These are phyloP conservation scores for Penicillium psychrosexuale DNA, from an alignment of 2,329 filamentous ascomycete species.

Conservation along the genomic window DNA sequence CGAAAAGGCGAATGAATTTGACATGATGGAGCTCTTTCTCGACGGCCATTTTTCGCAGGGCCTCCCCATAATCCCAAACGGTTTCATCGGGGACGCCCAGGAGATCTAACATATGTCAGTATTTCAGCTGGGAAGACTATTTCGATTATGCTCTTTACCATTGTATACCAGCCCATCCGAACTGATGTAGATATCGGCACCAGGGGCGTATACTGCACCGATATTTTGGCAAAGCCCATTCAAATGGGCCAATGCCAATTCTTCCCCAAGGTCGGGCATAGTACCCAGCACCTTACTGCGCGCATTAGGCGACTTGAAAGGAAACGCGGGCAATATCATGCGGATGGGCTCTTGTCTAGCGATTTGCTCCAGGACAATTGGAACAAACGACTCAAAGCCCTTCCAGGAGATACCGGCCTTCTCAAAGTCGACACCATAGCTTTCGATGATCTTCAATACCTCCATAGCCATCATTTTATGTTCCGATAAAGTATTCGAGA, in stretches of 20 bases:
- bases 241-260: slow-evolving; percentile 41
- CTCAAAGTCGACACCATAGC: slow-evolving; percentile 29
- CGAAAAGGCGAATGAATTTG: slow-evolving; percentile 39
- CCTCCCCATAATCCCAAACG: slow-evolving; percentile 43
- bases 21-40: slow-evolving; percentile 33
- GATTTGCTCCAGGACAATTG: slow-evolving; percentile 21
- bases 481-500: neutral
- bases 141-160: slow-evolving; percentile 11
- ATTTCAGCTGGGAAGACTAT: rapidly evolving
- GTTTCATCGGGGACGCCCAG: slow-evolving; percentile 42
- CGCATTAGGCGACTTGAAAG: slow-evolving; percentile 30
- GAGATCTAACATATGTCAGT: slow-evolving; percentile 29
- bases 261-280: slow-evolving; percentile 45
- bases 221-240: slow-evolving; percentile 42
- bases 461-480: slow-evolving; percentile 15
- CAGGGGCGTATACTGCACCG: slow-evolving; percentile 39
- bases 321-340: slow-evolving; percentile 33
- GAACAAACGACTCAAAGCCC: slow-evolving; percentile 25
- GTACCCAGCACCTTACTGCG: slow-evolving; percentile 35
- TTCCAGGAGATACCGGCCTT: slow-evolving; percentile 25
- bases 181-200: slow-evolving; percentile 42
- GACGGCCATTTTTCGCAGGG: slow-evolving; percentile 36
- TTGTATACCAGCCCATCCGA: slow-evolving; percentile 47
- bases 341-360: slow-evolving; percentile 23
- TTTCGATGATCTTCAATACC: slow-evolving; percentile 25